These are phyloP conservation scores for Intubia oerlemansii DNA, from an alignment of 2,329 filamentous ascomycete genomes.

Conservation along the genomic window DNA sequence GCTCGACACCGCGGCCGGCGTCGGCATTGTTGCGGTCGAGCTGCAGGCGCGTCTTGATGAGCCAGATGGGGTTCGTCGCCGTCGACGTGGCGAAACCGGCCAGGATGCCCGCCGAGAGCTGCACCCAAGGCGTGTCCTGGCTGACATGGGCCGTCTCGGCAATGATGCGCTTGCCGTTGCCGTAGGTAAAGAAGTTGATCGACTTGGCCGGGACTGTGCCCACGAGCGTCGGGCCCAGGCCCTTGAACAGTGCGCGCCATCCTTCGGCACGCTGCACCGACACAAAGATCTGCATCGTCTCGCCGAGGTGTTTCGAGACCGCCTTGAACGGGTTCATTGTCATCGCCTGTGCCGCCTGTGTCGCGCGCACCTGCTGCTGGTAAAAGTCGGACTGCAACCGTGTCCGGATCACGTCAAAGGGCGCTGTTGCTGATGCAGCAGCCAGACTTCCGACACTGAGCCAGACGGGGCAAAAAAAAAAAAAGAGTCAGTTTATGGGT, in stretches of 20 bases:
- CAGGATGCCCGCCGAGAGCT: constrained; percentile 52
- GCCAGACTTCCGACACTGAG: constrained; percentile 71
- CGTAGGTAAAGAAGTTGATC: constrained; percentile 89
- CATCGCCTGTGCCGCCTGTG: constrained; percentile 33
- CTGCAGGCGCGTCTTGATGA: constrained; percentile 83
- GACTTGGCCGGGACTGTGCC: constrained; percentile 76
- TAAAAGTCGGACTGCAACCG: constrained; percentile 89
- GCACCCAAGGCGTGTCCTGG: constrained; percentile 47
- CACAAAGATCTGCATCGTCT: constrained; percentile 70
- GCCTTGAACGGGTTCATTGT: constrained; percentile 38
- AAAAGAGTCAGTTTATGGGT: not conserved
- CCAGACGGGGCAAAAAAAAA: no score
- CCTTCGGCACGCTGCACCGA: constrained; percentile 68
- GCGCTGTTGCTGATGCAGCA: constrained; percentile 76
- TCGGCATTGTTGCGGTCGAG: constrained; percentile 68
- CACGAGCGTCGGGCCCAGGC: constrained; percentile 71
- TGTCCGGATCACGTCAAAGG: constrained; percentile 85
- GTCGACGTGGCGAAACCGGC: constrained; percentile 77
- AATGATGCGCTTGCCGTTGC: constrained; percentile 72
- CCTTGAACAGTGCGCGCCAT: constrained; percentile 77
- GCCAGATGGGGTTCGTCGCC: constrained; percentile 88
- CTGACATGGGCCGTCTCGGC: constrained; percentile 53
- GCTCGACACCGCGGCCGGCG: constrained; percentile 27
- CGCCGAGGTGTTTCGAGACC: constrained; percentile 52
- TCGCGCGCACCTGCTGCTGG: constrained; percentile 55